Base-by-base conservation (phyloP, 805 yeast species). In the Ogataea wickerhamii region DNA sequence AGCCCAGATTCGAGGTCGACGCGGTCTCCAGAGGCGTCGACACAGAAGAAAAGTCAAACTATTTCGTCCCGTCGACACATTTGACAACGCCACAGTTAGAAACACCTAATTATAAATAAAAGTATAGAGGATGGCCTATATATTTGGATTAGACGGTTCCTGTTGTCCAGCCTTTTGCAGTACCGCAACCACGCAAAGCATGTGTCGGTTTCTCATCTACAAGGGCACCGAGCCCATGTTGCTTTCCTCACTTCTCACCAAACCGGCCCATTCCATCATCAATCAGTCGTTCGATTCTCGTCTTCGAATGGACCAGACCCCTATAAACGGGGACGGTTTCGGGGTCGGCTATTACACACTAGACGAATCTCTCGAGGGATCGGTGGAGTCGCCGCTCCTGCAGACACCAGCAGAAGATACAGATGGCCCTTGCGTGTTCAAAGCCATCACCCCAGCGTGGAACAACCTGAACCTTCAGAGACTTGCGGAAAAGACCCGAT, bases 391-490 rank as follows among this genome's bases (percentile, higher is more conserved):
- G 10, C 22, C 20, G 8, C 7, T 8, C 6, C 22, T 7, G 22
- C 8, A 11, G 11, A 7, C 16, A 8, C 7, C 17, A 11, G 20
- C 10, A n/a, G 39, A 41, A 16, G 27, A 31, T 21, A 47, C 57
- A 8, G 76, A 78, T 29, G 85, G 87, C 2, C 98, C 98, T 18
- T 93, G 98, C 61, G 74, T 88, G 2, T 93, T 86, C 67, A 81
- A 87, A 51, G 98, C 98, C 10, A 93, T 89, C 33, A 93, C 98
- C 0, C 98, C 98, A 0, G 95, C 96, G 1, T 93, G 98, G 98
- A 93, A 93, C 64, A 93, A 93, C 61, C 78, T 85, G 54, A 93
- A 93, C 55, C 66, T 93, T 40, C 91, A 87, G 42, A 77, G 88
- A 25, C 66, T 93, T 21, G 86, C 96, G 0, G 87, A 80, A 53